Evolutionary conservation across 108 stramenopile genomes (phyloP), one percentile per base, ranked within the genome.

Genomic region (Fragilaria crotonensis): DNA sequence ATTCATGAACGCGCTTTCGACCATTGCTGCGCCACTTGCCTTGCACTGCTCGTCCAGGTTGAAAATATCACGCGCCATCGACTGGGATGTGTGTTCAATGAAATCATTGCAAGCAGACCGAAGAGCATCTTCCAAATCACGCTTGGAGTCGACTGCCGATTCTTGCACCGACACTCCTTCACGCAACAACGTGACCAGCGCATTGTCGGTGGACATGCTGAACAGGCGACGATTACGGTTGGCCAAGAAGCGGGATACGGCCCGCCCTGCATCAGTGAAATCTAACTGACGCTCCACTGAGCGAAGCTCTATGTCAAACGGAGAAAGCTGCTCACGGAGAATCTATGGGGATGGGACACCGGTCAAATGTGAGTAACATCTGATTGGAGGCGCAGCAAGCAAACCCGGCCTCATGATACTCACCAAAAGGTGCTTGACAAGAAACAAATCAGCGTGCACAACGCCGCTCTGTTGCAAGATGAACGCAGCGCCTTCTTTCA

Each of bases 241-340:
- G 59, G 87, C 89, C 30, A 95, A 63, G 70, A 93, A 92, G 5
- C 83, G 79, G 44, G 79, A 82, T 14, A 96, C 82, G 25, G 91
- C 91, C 33, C 79, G 82, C 3, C 89, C 88, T 11, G 95, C 87
- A 61, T 87, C 80, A 61, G 76, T 81, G 59, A 96, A 96, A 66
- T 96, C 92, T 45, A 96, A 80, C 60, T 87, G 86, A 4, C 88
- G 73, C 64, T 92, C 90, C 1, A 92, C 87, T 17, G 84, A 76
- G 11, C 87, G 86, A 2, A 96, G 71, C 50, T 94, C 85, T 26
- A 96, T 82, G 58, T 94, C 90, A 69, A 96, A 96, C 4, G 95
- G 95, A 45, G 89, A 88, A 2, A 96, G 81, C 60, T 96, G 95
- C 62, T 96, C 95, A 9, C 95, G 73, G 28, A 96, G 70, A 66